These are phyloP conservation scores for Chaetothyriales sp. DNA, from an alignment of 2,329 filamentous ascomycete species.

Conservation along the genomic window DNA sequence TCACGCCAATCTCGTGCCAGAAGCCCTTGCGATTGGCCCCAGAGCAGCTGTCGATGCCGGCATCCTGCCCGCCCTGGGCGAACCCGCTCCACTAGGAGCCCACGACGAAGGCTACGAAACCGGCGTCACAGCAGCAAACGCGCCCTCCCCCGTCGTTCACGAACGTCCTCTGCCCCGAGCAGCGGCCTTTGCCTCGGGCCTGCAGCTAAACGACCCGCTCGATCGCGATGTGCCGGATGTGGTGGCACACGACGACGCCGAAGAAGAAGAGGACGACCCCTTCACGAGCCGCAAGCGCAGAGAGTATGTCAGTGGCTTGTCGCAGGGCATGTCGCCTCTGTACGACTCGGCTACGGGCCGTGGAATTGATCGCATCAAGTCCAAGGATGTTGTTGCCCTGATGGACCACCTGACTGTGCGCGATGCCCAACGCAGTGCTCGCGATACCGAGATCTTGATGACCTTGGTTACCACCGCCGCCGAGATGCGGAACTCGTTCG, in stretches of 20 bases:
- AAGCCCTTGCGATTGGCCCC: slow-evolving; percentile 19
- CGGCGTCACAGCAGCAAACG: slow-evolving; percentile 31
- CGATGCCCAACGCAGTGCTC: slow-evolving; percentile 86
- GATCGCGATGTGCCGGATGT: slow-evolving; percentile 1
- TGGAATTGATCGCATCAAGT: slow-evolving; percentile 82
- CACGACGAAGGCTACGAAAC: slow-evolving; percentile 91
- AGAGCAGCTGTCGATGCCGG: slow-evolving; percentile 7
- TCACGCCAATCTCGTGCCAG: slow-evolving; percentile 23
- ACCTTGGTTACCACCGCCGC: slow-evolving; percentile 84
- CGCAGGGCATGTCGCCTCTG: slow-evolving; percentile 82
- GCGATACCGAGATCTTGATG: slow-evolving; percentile 91
- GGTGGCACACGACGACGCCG: not conserved
- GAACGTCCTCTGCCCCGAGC: not conserved
- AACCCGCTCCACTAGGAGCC: slow-evolving; percentile 40
- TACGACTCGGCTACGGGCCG: slow-evolving; percentile 81
- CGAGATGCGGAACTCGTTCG: slow-evolving; percentile 93
- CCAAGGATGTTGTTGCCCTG: slow-evolving; percentile 86
- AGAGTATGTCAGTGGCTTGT: slow-evolving; percentile 65
- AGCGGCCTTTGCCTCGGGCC: slow-evolving; percentile 4
- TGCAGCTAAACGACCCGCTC: slow-evolving; percentile 7
- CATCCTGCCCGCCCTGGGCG: slow-evolving; percentile 5
- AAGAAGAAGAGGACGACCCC: slow-evolving; percentile 39
- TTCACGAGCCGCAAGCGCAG: slow-evolving; percentile 47
- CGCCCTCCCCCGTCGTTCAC: slow-evolving; percentile 10
- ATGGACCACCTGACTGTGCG: slow-evolving; percentile 98